phyloP scores from a whole-genome alignment of 768 basidiomycete species.

The Jaapia argillacea region DNA sequence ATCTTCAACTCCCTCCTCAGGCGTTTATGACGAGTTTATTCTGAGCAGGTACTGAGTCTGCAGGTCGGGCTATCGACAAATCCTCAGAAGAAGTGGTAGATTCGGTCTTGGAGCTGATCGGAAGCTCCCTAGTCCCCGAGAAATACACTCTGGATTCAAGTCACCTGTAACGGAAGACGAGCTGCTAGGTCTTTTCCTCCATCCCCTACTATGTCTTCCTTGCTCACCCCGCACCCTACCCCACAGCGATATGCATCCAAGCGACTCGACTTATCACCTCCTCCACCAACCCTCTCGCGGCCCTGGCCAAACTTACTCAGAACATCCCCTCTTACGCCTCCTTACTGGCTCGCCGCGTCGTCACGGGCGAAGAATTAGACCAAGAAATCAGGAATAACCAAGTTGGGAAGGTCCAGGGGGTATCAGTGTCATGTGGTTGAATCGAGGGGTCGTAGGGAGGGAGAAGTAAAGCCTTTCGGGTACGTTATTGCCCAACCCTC shows the following conservation, averaged over 20 bases:
- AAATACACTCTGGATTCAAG: conserved; percentile 29
- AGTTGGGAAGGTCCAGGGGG: conserved; percentile 36
- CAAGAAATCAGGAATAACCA: conserved; percentile 52
- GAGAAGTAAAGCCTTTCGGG: conserved; percentile 65
- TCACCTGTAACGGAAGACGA: conserved; percentile 44
- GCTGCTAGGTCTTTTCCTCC: conserved; percentile 41
- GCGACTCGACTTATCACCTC: conserved; percentile 66
- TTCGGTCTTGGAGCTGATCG: no score
- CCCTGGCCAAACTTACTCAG: conserved; percentile 63
- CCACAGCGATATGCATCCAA: conserved; percentile 58
- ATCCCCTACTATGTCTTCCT: conserved; percentile 10
- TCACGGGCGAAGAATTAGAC: conserved; percentile 35
- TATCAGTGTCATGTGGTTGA: conserved; percentile 63
- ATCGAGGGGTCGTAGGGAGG: conserved; percentile 53
- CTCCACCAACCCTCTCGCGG: conserved; percentile 40
- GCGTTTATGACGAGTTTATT: no score
- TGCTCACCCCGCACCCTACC: background rate
- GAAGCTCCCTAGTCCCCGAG: no score
- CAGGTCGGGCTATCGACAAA: no score
- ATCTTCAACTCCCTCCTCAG: no score
- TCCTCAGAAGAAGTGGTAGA: no score
- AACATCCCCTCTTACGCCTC: conserved; percentile 86
- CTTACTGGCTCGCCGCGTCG: conserved; percentile 61
- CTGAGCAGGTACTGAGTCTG: conserved; percentile 2
- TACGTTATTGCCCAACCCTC: conserved; percentile 23